Evolutionary conservation across 441 rosid species (phyloP), one percentile per base, ranked within the genome.

Genomic region (Populus hybrid): DNA sequence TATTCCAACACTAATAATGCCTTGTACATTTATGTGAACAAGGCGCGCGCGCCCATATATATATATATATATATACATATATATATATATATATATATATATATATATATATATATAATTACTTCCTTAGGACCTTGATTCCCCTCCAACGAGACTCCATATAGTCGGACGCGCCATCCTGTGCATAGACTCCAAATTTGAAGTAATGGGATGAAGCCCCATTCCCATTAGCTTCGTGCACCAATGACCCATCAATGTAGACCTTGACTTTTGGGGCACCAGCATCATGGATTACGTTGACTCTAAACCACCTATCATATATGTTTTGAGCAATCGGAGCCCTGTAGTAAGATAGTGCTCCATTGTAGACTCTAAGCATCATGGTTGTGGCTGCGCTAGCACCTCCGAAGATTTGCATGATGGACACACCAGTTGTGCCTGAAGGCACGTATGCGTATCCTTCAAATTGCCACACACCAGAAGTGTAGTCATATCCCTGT

Each of bases 341-440:
- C 3, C 57, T 66, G 65, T 67, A 81, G 42, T 77, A 81, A 16
- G 67, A 72, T 11, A 83, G 38, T 9, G 86, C 73, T 0, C 85
- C 86, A 50, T 86, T 76, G 80, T 75, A 76, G 16, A 84, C 86
- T 38, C 84, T 80, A n/a, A 86, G 80, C 86, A 85, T 85, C 32
- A 79, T 23, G 38, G 83, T 84, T 19, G 88, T 73, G 38, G 79
- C 79, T n/a, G 70, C 83, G 6, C 66, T 40, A 14, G 16, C 57
- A 0, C 83, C 76, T 19, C 86, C 86, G 26, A 85, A 87, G 7
- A 85, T 73, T 70, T 85, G 88, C 88, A 82, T 82, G 26, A 82
- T 75, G 71, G 76, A 80, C 10, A 79, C 80, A 4, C 82, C 84
- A 0, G 76, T 67, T 23, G 86, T 79, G 1, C 86, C 86, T 1